Percentiles rank a stretch among this genome's conserved stretches.
These are phyloP conservation scores for Escovopsis sp. DNA, from an alignment of 2,329 filamentous ascomycete genomes.

Conservation along the genomic window DNA sequence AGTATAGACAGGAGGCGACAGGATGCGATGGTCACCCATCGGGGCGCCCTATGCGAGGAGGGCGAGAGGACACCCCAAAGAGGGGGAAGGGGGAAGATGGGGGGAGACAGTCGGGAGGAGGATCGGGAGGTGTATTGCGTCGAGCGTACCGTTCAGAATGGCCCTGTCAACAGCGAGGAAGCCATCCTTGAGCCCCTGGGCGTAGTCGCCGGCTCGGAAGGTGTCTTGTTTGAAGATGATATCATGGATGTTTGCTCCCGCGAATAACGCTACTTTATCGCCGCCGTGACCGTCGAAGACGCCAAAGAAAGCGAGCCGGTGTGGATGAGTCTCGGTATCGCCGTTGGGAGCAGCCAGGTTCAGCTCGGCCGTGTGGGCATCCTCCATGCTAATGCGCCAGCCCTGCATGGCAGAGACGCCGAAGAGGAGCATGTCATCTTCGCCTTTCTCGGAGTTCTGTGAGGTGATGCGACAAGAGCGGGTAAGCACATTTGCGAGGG, in stretches of 20 bases:
- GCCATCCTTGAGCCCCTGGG: slow-evolving; percentile 91
- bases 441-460: slow-evolving; percentile 74
- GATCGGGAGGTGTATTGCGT: neutral
- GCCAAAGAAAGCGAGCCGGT: slow-evolving; percentile 85
- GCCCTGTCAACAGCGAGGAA: slow-evolving; percentile 93
- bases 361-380: slow-evolving; percentile 79
- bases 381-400: slow-evolving; percentile 99
- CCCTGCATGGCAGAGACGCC: slow-evolving; percentile 98
- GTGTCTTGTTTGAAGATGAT: slow-evolving; percentile 91
- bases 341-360: slow-evolving; percentile 53
- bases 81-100: neutral
- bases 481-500: slow-evolving; percentile 11
- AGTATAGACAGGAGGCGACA: neutral
- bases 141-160: slow-evolving; percentile 69
- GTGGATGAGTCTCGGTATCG: slow-evolving; percentile 48
- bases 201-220: slow-evolving; percentile 80
- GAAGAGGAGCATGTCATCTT: slow-evolving; percentile 85
- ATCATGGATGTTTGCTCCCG: slow-evolving; percentile 82
- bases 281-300: slow-evolving; percentile 97
- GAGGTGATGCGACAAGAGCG: slow-evolving; percentile 3
- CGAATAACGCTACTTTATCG: slow-evolving; percentile 87
- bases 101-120: neutral
- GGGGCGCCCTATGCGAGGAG: neutral
- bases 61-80: too few species aligned
- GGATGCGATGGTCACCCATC: slow-evolving; percentile 1